Conservation (phyloP, 2,329 filamentous ascomycete genomes). For the Coleophoma cylindrospora region DNA sequence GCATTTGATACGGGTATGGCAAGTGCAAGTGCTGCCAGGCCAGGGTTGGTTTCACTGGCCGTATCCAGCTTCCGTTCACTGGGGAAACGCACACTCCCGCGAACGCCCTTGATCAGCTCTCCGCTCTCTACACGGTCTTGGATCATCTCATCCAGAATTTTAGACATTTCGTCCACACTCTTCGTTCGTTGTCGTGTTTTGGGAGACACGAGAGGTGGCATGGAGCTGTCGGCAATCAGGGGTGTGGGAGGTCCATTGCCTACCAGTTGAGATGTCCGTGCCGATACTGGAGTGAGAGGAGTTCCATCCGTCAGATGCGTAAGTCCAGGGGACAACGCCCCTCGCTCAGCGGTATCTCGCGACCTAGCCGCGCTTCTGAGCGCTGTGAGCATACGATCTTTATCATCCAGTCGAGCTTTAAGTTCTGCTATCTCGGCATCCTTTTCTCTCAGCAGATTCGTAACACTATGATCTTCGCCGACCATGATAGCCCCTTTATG, state of each 20-base stretch:
- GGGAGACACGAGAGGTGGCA: conserved; percentile 14
- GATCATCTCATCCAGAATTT: conserved; percentile 95
- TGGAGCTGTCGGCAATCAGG: conserved; percentile 8
- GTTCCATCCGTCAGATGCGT: conserved; percentile 14
- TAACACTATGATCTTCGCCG: conserved; percentile 74
- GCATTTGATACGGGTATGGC: conserved; percentile 7
- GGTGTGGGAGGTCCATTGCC: conserved; percentile 15
- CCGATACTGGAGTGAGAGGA: conserved; percentile 24
- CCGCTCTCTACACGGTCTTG: conserved; percentile 78
- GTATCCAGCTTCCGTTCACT: conserved; percentile 32
- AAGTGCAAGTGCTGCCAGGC: conserved; percentile 7
- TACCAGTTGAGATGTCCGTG: conserved; percentile 19
- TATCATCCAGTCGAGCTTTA: conserved; percentile 85
- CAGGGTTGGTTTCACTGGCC: not conserved
- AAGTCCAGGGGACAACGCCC: conserved; percentile 14
- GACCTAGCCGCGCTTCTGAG: conserved; percentile 81
- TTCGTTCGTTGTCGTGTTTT: conserved; percentile 32
- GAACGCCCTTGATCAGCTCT: conserved; percentile 59
- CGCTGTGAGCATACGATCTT: conserved; percentile 87
- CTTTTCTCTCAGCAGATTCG: conserved; percentile 74
- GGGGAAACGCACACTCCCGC: conserved; percentile 62
- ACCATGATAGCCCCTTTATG: conserved; percentile 60
- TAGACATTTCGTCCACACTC: conserved; percentile 88
- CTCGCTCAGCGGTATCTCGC: conserved; percentile 70
- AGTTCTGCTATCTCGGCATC: conserved; percentile 90